Evolutionary conservation across 163 green algal genomes (phyloP), one percentile per base, ranked within the genome.

Genomic region (Smithsoniella earleae): DNA sequence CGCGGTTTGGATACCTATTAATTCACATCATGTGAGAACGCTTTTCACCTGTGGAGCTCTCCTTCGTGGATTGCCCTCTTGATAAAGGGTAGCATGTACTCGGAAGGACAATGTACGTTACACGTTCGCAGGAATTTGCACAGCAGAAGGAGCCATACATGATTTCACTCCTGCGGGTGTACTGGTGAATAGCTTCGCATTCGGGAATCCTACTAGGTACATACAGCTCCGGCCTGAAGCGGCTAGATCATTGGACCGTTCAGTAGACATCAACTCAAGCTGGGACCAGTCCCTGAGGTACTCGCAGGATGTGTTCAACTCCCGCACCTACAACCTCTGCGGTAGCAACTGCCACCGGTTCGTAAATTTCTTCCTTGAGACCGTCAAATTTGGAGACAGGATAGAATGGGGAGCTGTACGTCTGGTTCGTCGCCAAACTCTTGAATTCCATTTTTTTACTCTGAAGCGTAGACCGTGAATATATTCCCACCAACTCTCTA

Each of bases 321-420:
- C 79, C 28, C 45, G 75, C 3, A 76, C 76, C 46, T 90, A 90
- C 84, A 85, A 82, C 22, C 81, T 87, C 43, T 78, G 81, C 8
- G 78, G 54, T 22, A 73, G 77, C 62, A 90, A 90, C 63, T 90
- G 85, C 75, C 85, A 89, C 75, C 76, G 46, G 10, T 90, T 87
- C 77, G 85, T 86, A 33, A 75, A 75, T 18, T 54, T 78, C 65
- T 82, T 81, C 62, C 74, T 90, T 3, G 84, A 87, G 58, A 30
- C 38, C 18, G 27, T 69, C 58, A 5, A 33, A 6, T 69, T 69
- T 69, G 58, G 30, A 13, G 25, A 36, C 5, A 30, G 34, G 27
- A 5, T 22, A n/a, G 22, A 30, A 4, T 69, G 58, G 58, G 43
- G 27, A 30, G 22, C 27, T 16, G 58, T 40, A 5, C 34, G 34